Evolutionary conservation across 1,284 basidiomycete genomes (phyloP).

Genomic region (Amylostereum chailletii): DNA sequence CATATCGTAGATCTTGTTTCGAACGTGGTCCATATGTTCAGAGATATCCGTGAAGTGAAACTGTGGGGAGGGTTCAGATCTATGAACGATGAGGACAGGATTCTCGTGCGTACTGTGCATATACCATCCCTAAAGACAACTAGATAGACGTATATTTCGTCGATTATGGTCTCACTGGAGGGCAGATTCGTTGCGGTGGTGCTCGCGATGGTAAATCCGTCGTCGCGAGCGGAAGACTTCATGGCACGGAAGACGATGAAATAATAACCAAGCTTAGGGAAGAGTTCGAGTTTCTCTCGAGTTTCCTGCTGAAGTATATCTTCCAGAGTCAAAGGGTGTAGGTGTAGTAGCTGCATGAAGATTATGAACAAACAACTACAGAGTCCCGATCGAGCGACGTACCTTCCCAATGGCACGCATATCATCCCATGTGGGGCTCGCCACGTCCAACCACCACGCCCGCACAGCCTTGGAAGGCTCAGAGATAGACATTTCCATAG

Average conservation of each 20-base stretch:
- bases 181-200: conserved; percentile 13
- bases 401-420: conserved; percentile 85
- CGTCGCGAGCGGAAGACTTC: conserved; percentile 44
- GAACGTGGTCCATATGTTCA: conserved; percentile 78
- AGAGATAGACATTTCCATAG: background rate
- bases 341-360: conserved; percentile 61
- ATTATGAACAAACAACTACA: background rate
- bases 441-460: conserved; percentile 91
- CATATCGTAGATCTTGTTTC: conserved; percentile 56
- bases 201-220: conserved; percentile 26
- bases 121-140: conserved; percentile 89
- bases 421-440: conserved; percentile 86
- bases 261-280: conserved; percentile 88
- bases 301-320: conserved; percentile 94
- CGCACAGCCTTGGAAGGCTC: conserved; percentile 18
- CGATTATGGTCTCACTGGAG: conserved; percentile 42
- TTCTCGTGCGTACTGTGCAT: conserved; percentile 57
- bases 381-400: conserved; percentile 13
- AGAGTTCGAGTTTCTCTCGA: conserved; percentile 88
- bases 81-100: conserved; percentile 1
- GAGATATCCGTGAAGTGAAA: conserved; percentile 92
- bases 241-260: conserved; percentile 87
- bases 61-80: conserved; percentile 26
- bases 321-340: conserved; percentile 92
- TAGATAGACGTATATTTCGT: conserved; percentile 83